phyloP scores from a whole-genome alignment of 2,329 filamentous ascomycete genomes.

The Pseudopithomyces maydicus region DNA sequence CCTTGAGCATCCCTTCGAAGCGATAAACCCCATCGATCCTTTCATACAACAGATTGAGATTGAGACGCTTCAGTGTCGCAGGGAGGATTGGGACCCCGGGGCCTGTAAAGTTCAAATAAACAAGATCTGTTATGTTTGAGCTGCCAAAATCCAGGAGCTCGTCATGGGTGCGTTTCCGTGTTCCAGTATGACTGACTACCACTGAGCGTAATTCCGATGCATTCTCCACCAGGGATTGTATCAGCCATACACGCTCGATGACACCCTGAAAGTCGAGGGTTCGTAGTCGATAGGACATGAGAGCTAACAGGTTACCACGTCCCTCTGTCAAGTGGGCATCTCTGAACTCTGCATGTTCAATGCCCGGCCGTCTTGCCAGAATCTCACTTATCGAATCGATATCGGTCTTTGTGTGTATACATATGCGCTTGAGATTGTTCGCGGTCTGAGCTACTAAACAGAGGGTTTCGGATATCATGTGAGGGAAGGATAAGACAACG shows the following conservation, averaged over 20 bases:
- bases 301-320: too few relatives aligned
- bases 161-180: too few relatives aligned
- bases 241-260: too few relatives aligned
- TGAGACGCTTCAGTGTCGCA: background rate
- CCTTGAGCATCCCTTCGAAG: too few relatives aligned
- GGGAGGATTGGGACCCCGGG: background rate
- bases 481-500: constrained; percentile 34
- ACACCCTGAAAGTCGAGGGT: too few relatives aligned
- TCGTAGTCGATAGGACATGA: too few relatives aligned
- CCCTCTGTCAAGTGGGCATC: background rate
- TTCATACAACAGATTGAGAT: background rate
- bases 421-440: constrained; percentile 30
- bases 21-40: too few relatives aligned
- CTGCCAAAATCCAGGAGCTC: too few relatives aligned
- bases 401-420: constrained; percentile 30
- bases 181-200: too few relatives aligned
- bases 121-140: background rate
- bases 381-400: constrained; percentile 34
- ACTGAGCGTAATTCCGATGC: background rate
- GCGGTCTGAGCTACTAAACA: constrained; percentile 35
- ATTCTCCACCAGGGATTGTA: background rate
- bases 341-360: constrained; percentile 24
- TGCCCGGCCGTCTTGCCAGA: constrained; percentile 19
- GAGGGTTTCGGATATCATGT: constrained; percentile 31
- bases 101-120: background rate